Evolutionary conservation across 768 basidiomycete genomes (phyloP).

Genomic region (Pholiota molesta): DNA sequence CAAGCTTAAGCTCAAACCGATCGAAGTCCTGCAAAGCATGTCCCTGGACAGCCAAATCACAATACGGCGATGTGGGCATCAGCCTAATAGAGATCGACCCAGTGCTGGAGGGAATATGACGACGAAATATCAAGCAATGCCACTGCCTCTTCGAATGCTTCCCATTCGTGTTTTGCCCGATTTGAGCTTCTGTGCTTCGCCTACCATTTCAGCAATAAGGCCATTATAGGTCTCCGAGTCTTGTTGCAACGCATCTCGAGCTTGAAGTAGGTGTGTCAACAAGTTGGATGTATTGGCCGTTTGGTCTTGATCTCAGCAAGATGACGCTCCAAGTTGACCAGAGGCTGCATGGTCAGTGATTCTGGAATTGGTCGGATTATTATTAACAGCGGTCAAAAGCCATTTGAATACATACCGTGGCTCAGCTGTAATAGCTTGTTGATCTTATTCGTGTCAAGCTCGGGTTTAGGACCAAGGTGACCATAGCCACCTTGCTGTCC

Average conservation of each 20-base stretch:
- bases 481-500: slow-evolving; percentile 36
- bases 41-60: no score
- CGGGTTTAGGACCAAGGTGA: slow-evolving; percentile 77
- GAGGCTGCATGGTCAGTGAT: slow-evolving; percentile 69
- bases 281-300: slow-evolving; percentile 77
- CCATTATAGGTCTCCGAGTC: slow-evolving; percentile 90
- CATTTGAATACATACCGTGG: slow-evolving; percentile 50
- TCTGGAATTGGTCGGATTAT: slow-evolving; percentile 44
- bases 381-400: background rate
- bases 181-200: slow-evolving; percentile 86
- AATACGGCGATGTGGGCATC: no score
- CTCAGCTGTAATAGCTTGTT: slow-evolving; percentile 66
- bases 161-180: slow-evolving; percentile 53
- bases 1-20: no score
- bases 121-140: slow-evolving; percentile 32
- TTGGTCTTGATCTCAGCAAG: slow-evolving; percentile 70
- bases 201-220: slow-evolving; percentile 89
- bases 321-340: slow-evolving; percentile 65
- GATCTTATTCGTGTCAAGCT: slow-evolving; percentile 68
- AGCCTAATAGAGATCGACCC: no score
- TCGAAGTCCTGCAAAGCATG: no score
- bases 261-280: slow-evolving; percentile 82
- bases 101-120: no score
- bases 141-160: slow-evolving; percentile 50
- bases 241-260: slow-evolving; percentile 80